Conservation (phyloP, 306 rosid genomes). For the Pyrus bretschneideri region DNA sequence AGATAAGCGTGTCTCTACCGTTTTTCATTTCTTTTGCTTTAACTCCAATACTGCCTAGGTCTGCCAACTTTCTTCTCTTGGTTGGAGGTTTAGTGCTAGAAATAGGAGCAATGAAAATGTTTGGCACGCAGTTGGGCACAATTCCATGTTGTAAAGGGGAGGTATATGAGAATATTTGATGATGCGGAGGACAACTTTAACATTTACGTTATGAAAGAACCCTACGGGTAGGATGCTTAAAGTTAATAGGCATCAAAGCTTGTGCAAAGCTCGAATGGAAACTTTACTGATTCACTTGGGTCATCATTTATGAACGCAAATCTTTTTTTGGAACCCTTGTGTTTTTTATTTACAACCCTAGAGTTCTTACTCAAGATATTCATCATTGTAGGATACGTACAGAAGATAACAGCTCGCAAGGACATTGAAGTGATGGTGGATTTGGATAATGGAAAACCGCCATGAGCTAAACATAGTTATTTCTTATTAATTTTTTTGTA, state of each 20-base stretch:
- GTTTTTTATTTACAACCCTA: not conserved
- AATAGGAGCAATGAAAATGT: not conserved
- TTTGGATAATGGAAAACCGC: constrained; percentile 66
- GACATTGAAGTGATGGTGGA: constrained; percentile 87
- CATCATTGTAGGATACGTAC: constrained; percentile 76
- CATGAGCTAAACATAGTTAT: constrained; percentile 27
- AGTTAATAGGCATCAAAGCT: not conserved
- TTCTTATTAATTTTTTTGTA: constrained; percentile 6
- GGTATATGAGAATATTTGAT: constrained; percentile 5
- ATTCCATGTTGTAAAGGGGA: not conserved
- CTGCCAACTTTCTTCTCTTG: not conserved
- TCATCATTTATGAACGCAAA: not conserved
- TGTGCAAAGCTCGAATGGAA: not conserved
- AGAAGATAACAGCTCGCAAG: constrained; percentile 86
- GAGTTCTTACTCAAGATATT: constrained; percentile 9
- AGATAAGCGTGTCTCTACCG: not conserved
- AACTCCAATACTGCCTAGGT: not conserved
- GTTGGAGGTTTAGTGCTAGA: not conserved
- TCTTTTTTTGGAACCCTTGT: not conserved
- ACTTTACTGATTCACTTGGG: constrained; percentile 13
- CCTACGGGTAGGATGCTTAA: not conserved
- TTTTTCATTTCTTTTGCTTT: not conserved
- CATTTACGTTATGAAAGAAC: constrained; percentile 2
- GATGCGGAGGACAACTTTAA: not conserved
- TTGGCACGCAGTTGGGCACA: not conserved